Base-by-base conservation (phyloP, 768 basidiomycete genomes). In the Leccinum imitatum region DNA sequence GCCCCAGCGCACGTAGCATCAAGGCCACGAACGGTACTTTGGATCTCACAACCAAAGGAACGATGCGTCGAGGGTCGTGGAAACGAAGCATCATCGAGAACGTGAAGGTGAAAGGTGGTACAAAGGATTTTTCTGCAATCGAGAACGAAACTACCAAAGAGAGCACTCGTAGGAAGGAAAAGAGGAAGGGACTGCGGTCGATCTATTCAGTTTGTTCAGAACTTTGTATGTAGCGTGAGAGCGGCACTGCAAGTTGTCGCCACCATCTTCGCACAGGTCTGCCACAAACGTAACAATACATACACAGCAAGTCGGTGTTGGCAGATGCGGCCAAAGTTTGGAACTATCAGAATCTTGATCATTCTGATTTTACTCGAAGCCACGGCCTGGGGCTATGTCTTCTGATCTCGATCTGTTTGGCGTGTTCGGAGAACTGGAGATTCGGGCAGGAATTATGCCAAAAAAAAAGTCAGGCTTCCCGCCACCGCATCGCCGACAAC, bases 161-260 rank as follows among this genome's bases (percentile, higher is more conserved):
- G 4, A 13, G 10, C 2, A 5, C 25, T 7, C 67, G 62, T 21
- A 66, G 44, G 52, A 72, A 61, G 57, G 62, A 60, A 37, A 72
- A 59, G 63, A 61, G 62, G 62, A 72, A 66, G 56, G 68, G 68
- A 17, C n/a, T 62, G 8, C 63, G 70, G 68, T 71, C 69, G 0
- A 71, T 71, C 50, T 71, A 71, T 59, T 72, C 71, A 23, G 70
- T 71, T 6, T 64, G 62, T 53, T 66, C 69, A 0, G 69, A 71
- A n/a, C 59, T 72, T 14, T 39, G 39, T 5, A 39, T 39, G 39
- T 39, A 39, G 17, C 39, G 39, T 39, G 39, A 39, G 39, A 33
- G 33, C 33, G 33, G 27, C 35, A 15, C 35, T 35, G 14, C 35
- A 14, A 35, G 35, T 14, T 35, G 35, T 6, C 31, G 31, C 31